phyloP scores from a whole-genome alignment of 2,329 filamentous ascomycete species.

The Aspergillus sp. region DNA sequence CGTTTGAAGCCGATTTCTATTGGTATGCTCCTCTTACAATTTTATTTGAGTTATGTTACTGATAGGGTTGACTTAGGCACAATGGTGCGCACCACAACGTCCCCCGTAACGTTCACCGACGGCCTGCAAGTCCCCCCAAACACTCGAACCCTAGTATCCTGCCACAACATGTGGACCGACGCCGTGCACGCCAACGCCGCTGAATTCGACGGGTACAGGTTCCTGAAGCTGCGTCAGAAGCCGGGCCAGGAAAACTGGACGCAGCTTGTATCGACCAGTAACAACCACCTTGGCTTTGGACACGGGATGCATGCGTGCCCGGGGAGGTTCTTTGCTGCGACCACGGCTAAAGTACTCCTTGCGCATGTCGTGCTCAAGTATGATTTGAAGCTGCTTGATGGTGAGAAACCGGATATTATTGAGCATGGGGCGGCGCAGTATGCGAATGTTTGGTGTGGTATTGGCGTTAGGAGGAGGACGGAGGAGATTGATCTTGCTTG shows the following conservation, averaged over 20 bases:
- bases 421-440: no score
- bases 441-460: no score
- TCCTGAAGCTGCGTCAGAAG: conserved; percentile 4
- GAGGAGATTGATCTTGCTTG: no score
- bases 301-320: conserved; percentile 39
- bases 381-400: conserved; percentile 41
- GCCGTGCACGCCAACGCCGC: conserved; percentile 2
- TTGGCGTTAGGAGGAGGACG: no score
- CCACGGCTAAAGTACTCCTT: conserved; percentile 54
- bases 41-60: no score
- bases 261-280: conserved; percentile 13
- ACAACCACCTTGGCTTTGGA: conserved; percentile 26
- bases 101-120: conserved; percentile 10
- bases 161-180: conserved; percentile 3
- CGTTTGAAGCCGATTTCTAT: conserved; percentile 29
- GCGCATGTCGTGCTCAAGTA: conserved; percentile 51
- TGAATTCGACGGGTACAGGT: conserved; percentile 14
- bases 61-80: background rate
- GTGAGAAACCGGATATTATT: background rate
- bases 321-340: conserved; percentile 54
- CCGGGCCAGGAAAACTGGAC: conserved; percentile 7
- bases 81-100: background rate
- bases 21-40: background rate
- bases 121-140: conserved; percentile 9
- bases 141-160: conserved; percentile 2